These are phyloP conservation scores for Sporothrix euskadiensis DNA, from an alignment of 2,329 filamentous ascomycete species.

Conservation along the genomic window DNA sequence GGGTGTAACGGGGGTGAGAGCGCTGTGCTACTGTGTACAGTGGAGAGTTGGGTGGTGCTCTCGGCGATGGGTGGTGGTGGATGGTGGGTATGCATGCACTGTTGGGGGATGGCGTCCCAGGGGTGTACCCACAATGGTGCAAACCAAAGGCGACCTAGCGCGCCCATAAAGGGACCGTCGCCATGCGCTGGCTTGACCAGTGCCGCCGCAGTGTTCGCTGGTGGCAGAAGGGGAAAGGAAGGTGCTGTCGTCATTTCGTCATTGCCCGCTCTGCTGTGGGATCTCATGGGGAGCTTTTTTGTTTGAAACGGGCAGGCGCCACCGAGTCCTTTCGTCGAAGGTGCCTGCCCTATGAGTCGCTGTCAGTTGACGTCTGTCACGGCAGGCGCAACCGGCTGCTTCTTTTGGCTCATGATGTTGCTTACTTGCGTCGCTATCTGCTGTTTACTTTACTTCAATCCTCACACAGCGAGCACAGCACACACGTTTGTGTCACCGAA, in stretches of 20 bases:
- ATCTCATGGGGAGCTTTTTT: background rate
- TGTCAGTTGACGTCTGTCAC: conserved; percentile 3
- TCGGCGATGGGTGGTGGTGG: background rate
- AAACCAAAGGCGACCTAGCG: conserved; percentile 16
- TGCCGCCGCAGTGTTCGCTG: background rate
- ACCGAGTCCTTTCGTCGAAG: background rate
- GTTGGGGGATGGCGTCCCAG: conserved; percentile 22
- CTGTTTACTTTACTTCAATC: background rate
- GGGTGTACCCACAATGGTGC: conserved; percentile 26
- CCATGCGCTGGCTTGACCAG: conserved; percentile 16
- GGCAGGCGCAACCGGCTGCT: background rate
- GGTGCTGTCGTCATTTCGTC: conserved; percentile 22
- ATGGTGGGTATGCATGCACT: conserved; percentile 10
- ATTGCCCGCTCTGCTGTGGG: background rate
- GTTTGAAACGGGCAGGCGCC: conserved; percentile 7
- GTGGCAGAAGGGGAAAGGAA: conserved; percentile 16
- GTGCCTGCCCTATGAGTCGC: background rate
- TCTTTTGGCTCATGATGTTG: background rate
- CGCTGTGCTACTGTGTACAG: background rate
- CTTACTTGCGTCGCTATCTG: background rate
- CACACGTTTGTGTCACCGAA: background rate
- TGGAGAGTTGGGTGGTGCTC: background rate
- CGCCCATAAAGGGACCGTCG: background rate
- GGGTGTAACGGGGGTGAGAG: conserved; percentile 17
- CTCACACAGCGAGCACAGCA: background rate